Evolutionary conservation across 768 basidiomycete genomes (phyloP), one percentile per base, ranked within the genome.

Genomic region (Neoboletus subvelutipes): DNA sequence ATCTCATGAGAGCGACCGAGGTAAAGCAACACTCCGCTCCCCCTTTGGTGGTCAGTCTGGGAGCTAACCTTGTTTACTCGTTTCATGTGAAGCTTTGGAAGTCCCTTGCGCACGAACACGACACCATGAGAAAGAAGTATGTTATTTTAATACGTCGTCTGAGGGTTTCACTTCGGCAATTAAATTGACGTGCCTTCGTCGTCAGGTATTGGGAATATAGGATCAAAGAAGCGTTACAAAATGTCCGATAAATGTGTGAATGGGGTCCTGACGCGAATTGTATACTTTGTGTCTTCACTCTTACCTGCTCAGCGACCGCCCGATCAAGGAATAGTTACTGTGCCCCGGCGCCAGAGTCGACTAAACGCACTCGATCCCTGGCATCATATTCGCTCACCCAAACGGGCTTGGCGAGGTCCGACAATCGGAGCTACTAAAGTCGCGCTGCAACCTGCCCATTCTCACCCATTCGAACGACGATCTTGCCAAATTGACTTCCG

Each of bases 401-500:
- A 50, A 50, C n/a, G 29, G 29, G 42, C 34, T 11, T 43, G 15
- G 31, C 24, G 43, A 29, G 50, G 29, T 45, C 34, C 47, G n/a
- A 26, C 34, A 39, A 31, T 51, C 33, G 43, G 45, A 31, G 46
- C 29, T 45, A 37, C 57, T 62, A 71, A 49, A 70, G 65, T 60
- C 67, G 65, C 28, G 67, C 63, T 52, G 62, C 46, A 60, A 41
- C 64, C 63, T 65, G 59, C 61, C 41, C 50, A 28, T 48, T 59
- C 45, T 54, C 63, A 15, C 64, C 65, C 48, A 89, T 66, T 58
- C 73, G 79, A 52, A 88, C 71, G 36, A 91, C 83, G 29, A 92
- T 81, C 71, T 92, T 92, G 17, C 92, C 90, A 66, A 92, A 91
- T 62, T 90, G 88, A 15, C 79, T 77, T 17, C 86, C 88, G 4